Evolutionary conservation across 768 basidiomycete species (phyloP), one percentile per base, ranked within the genome.

Genomic region (Xanthoconium purpureum): DNA sequence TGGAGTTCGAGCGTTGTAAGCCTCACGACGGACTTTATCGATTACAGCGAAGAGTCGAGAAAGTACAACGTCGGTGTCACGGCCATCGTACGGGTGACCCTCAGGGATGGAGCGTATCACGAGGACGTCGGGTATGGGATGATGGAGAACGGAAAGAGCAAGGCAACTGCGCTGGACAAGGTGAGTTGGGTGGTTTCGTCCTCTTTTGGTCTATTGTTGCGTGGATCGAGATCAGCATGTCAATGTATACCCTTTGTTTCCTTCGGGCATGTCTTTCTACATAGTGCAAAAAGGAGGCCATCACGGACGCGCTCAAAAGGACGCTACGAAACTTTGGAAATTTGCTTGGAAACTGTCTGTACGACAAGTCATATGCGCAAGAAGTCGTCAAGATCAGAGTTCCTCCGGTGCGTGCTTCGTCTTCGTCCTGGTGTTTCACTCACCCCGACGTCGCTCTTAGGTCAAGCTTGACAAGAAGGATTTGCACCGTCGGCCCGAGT

Each of bases 271-370:
- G 6, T 47, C 57, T 55, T 40, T 33, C 24, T 24, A 24, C 24
- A 24, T 63, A 99, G 97, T 94, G 91, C 68, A 98, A 98, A 80
- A 99, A 99, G 64, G 97, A 98, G 69, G 95, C 97, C 2, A 88
- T 98, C 0, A 99, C 97, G 0, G 97, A 99, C 63, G 96, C 81
- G 0, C 75, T 96, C 52, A 99, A 99, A 72, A 86, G 96, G 33
- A 84, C 94, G 1, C 78, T 99, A 10, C 80, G 93, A 28, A 92
- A 85, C 60, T 99, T 98, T 67, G 97, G 97, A 39, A 97, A 95
- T 68, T 76, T 98, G 3, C 78, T 98, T 15, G 97, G 97, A 1
- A 96, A 97, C 65, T 99, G 97, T 72, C 73, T 98, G n/a, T 98
- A 98, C 65, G 97, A 98, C 75, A 97, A 96, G 74, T 71, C 80